phyloP scores from a whole-genome alignment of 192 early-diverging fungal genomes.

The Backusella sp. region DNA sequence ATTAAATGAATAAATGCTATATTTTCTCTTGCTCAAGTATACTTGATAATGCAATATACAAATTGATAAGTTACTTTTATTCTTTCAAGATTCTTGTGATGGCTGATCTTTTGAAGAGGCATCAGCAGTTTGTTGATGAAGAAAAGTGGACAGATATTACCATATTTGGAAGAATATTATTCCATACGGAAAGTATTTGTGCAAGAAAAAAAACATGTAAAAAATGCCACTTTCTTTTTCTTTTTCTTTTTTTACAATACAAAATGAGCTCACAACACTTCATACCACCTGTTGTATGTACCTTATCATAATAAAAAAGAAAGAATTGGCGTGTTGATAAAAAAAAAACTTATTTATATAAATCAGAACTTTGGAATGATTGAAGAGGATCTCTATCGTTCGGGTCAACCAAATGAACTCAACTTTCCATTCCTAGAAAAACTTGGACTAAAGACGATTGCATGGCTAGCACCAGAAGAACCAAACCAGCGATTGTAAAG shows the following conservation, averaged over 20 bases:
- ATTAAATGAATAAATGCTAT: no score
- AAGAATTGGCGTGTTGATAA: neutral
- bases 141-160: no score
- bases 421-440: conserved; percentile 99
- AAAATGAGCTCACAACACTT: conserved; percentile 71
- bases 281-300: conserved; percentile 70
- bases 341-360: neutral
- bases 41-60: no score
- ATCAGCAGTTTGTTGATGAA: no score
- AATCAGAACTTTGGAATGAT: conserved; percentile 95
- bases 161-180: neutral
- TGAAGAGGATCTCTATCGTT: conserved; percentile 95
- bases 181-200: neutral
- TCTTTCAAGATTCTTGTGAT: no score
- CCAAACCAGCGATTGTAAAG: conserved; percentile 90
- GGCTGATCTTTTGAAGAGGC: no score
- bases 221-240: neutral
- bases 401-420: conserved; percentile 97
- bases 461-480: conserved; percentile 96
- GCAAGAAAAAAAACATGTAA: neutral
- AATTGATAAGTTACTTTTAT: no score
- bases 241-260: neutral
- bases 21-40: no score
- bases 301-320: neutral
- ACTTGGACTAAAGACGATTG: conserved; percentile 89